Base-by-base conservation (phyloP, 1,284 basidiomycete species). In the Hortiboletus rubellus region DNA sequence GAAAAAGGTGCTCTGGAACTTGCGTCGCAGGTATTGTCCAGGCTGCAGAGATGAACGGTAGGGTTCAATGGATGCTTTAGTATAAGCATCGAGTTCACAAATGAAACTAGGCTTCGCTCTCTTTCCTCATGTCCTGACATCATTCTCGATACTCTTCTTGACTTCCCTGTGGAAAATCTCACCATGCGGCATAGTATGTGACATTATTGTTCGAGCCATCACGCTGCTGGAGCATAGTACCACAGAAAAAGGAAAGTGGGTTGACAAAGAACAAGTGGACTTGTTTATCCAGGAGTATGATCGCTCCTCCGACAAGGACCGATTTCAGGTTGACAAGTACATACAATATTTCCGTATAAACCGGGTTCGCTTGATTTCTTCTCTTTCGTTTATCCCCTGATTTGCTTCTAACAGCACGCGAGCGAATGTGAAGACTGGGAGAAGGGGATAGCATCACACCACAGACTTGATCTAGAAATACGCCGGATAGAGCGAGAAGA, bases 1-100 rank as follows among this genome's bases (percentile, higher is more conserved):
- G 1, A 34, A 24, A 14, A 50, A 36, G 6, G 9, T 63, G 12
- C 15, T 54, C 5, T 63, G 61, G 61, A 4, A 7, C 6, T 27
- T 63, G 2, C 61, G 58, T 9, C 43, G 61, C 4, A 49, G 54
- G 34, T 63, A 63, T 51, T 63, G 61, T 47, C 17, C 43, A 27
- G 36, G 45, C 3, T 63, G 62, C 41, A 57, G 30, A 49, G 1
- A 3, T 2, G 7, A 1, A 44, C 18, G 50, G 60, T 57, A 15
- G 5, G 52, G 24, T 40, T 11, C 3, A 5, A 14, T 40, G 9
- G 0, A 15, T 31, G 3, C 2, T 36, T n/a, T 27, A 27, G 27
- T 7, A 6, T 11, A 5, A 9, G 3, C 37, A 5, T 49, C 17
- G 17, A 24, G n/a, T 27, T 50, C 10, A 54, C 27, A 33, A 1